These are phyloP conservation scores for Epichloe scottii DNA, from an alignment of 2,329 filamentous ascomycete genomes.

Conservation along the genomic window DNA sequence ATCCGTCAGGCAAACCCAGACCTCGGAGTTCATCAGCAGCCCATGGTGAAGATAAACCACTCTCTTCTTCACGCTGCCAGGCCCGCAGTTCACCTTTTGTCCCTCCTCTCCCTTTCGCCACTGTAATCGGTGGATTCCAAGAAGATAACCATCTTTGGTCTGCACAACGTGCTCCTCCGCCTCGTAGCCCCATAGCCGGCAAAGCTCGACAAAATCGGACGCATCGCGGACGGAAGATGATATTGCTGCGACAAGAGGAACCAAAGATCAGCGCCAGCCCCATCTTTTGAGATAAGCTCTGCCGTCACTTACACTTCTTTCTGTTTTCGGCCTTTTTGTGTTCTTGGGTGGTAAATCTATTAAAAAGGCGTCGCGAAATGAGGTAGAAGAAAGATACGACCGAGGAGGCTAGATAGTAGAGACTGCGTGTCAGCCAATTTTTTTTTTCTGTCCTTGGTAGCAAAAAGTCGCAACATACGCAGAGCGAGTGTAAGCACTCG, in stretches of 20 bases:
- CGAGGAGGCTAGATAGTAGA: slow-evolving; percentile 51
- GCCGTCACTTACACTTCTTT: slow-evolving; percentile 42
- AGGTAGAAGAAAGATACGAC: slow-evolving; percentile 75
- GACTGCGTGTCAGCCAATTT: slow-evolving; percentile 11
- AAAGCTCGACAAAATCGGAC: slow-evolving; percentile 89
- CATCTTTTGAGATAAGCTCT: slow-evolving; percentile 9
- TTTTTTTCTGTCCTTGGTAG: slow-evolving; percentile 5
- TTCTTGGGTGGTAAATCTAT: slow-evolving; percentile 58
- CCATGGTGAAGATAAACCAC: slow-evolving; percentile 94
- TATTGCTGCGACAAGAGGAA: slow-evolving; percentile 34
- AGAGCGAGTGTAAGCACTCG: slow-evolving; percentile 79
- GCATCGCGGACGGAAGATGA: slow-evolving; percentile 73
- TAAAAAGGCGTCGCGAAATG: slow-evolving; percentile 71
- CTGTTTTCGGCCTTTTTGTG: slow-evolving; percentile 54
- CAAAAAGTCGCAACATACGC: slow-evolving; percentile 41
- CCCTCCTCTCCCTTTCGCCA: slow-evolving; percentile 74
- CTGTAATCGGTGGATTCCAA: slow-evolving; percentile 78
- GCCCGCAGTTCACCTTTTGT: slow-evolving; percentile 61
- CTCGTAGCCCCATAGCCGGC: slow-evolving; percentile 78
- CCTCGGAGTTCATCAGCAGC: slow-evolving; percentile 95
- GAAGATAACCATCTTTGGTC: slow-evolving; percentile 83
- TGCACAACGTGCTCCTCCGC: slow-evolving; percentile 95
- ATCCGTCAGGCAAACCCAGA: slow-evolving; percentile 91
- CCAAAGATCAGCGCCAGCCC: slow-evolving; percentile 37
- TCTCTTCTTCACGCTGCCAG: slow-evolving; percentile 59